These are phyloP conservation scores for Chrysanthemum seticuspe DNA, from an alignment of 129 eudicot genomes.

Conservation along the genomic window DNA sequence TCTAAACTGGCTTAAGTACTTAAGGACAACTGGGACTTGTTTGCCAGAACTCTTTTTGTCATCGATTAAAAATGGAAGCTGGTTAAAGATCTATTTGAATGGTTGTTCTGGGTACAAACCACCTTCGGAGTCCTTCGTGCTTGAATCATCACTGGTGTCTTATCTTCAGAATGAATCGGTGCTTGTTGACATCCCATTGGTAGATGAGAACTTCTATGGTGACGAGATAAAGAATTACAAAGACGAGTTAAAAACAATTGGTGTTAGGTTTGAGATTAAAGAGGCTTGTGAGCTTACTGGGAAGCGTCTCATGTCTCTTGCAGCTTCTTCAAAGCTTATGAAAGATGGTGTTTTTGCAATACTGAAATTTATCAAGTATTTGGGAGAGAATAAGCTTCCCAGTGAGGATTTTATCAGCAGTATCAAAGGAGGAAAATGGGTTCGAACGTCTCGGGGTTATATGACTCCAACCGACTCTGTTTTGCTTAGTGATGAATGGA, in stretches of 20 bases:
- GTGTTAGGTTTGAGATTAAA: constrained; percentile 42
- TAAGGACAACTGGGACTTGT: background rate
- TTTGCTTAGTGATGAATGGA: constrained; percentile 34
- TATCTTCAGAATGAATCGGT: constrained; percentile 40
- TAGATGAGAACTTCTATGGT: constrained; percentile 43
- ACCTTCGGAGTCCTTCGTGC: constrained; percentile 52
- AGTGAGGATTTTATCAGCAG: constrained; percentile 31
- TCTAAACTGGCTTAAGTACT: constrained; percentile 41
- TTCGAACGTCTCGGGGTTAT: constrained; percentile 40
- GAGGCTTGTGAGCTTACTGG: constrained; percentile 51
- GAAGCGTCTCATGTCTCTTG: constrained; percentile 45
- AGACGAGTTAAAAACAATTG: constrained; percentile 41
- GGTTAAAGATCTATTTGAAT: constrained; percentile 41
- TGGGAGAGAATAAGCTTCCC: constrained; percentile 33
- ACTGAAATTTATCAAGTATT: constrained; percentile 39
- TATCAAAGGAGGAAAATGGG: constrained; percentile 37
- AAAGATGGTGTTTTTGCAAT: constrained; percentile 32
- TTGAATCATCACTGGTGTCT: constrained; percentile 24
- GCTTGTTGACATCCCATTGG: constrained; percentile 45
- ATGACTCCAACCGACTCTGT: constrained; percentile 36
- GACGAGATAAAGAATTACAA: constrained; percentile 25
- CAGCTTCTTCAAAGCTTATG: constrained; percentile 29
- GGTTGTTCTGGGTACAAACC: constrained; percentile 35
- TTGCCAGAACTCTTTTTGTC: constrained; percentile 35
- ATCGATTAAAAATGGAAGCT: constrained; percentile 45